Conservation (phyloP, 2,329 filamentous ascomycete genomes). For the Ophiocordyceps sinensis region DNA sequence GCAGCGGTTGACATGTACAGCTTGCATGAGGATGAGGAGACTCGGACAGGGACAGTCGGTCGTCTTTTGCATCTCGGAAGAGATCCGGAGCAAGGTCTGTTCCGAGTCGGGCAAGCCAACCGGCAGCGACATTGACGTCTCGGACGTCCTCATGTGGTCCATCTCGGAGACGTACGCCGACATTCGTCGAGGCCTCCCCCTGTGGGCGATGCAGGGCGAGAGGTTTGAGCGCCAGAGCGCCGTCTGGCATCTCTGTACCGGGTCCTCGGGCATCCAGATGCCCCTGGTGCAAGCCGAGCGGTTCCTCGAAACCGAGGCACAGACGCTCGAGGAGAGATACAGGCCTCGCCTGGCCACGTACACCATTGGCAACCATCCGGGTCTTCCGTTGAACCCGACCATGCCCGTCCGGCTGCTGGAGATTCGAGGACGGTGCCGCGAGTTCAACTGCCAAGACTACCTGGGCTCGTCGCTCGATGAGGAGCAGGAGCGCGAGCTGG, state of each 20-base stretch:
- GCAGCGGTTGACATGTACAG: slow-evolving; percentile 20
- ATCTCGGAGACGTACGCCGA: slow-evolving; percentile 42
- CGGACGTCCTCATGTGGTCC: slow-evolving; percentile 39
- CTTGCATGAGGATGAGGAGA: slow-evolving; percentile 53
- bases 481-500: slow-evolving; percentile 27
- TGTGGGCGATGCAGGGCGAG: slow-evolving; percentile 4
- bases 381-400: too few species aligned
- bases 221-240: background rate
- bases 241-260: background rate
- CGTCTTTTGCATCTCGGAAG: slow-evolving; percentile 40
- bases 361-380: too few species aligned
- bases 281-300: background rate
- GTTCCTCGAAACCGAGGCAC: slow-evolving; percentile 1
- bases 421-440: background rate
- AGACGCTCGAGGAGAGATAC: slow-evolving; percentile 1
- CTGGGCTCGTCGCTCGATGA: background rate
- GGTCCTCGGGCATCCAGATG: background rate
- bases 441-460: slow-evolving; percentile 5
- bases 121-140: background rate
- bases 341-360: background rate
- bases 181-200: slow-evolving; percentile 19
- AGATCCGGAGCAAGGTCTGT: slow-evolving; percentile 34
- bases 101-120: slow-evolving; percentile 15
- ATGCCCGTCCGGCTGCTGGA: background rate
- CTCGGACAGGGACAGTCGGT: slow-evolving; percentile 51